Percentiles rank a stretch among this genome's conserved stretches.
Conservation (phyloP, 805 yeast species). For the Grigorovia humatica region DNA sequence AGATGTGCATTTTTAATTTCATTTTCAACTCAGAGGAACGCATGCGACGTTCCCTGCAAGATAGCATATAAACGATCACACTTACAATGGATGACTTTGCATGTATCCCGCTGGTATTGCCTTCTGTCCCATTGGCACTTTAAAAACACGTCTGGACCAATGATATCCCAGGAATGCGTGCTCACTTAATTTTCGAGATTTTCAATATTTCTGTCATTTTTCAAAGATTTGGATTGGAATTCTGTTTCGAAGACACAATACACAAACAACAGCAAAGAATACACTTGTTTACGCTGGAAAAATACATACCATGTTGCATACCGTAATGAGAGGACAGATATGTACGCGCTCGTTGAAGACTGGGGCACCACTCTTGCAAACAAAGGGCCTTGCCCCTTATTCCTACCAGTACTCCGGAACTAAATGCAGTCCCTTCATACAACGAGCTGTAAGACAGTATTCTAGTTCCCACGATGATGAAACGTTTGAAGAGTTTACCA, state of each 20-base stretch:
- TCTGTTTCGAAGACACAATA: too few species aligned
- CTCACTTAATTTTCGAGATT: not conserved
- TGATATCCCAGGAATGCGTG: not conserved
- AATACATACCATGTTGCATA: not conserved
- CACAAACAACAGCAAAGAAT: too few species aligned
- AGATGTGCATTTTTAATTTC: constrained; percentile 28
- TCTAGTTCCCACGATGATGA: constrained; percentile 70
- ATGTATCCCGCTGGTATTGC: too few species aligned
- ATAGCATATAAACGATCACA: not conserved
- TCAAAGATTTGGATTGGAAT: not conserved
- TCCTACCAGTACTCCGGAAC: not conserved
- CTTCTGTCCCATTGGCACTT: not conserved
- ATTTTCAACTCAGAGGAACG: not conserved
- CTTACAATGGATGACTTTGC: not conserved
- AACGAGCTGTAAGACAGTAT: constrained; percentile 45
- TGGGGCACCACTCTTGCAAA: not conserved
- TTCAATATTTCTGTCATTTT: not conserved
- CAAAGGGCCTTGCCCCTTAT: not conserved
- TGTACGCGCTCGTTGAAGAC: not conserved
- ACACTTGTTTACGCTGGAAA: too few species aligned
- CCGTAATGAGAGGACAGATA: not conserved
- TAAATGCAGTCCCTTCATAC: not conserved
- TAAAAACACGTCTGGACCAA: not conserved
- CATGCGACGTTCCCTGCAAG: not conserved
- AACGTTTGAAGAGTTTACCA: constrained; percentile 89